Evolutionary conservation across 2,329 filamentous ascomycete genomes (phyloP).

Genomic region (Aspergillus sergii): DNA sequence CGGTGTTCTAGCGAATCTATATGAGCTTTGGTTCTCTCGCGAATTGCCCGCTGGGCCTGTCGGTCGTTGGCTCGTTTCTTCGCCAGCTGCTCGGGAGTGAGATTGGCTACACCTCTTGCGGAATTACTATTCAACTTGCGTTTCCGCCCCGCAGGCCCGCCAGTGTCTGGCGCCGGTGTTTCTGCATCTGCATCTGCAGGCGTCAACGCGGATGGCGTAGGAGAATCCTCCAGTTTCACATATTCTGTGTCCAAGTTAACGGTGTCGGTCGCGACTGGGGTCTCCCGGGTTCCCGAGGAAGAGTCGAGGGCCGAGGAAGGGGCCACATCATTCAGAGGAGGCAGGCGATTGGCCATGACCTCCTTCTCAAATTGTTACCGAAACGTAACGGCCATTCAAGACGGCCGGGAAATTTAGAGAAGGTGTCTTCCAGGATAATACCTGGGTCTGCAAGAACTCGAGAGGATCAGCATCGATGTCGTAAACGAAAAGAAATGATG

Average conservation of each 20-base stretch:
- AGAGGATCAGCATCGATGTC: neutral
- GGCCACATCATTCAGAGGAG: conserved; percentile 31
- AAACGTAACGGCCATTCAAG: conserved; percentile 32
- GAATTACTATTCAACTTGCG: conserved; percentile 46
- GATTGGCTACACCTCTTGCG: conserved; percentile 77
- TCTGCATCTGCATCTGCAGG: conserved; percentile 28
- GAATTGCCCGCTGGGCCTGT: conserved; percentile 81
- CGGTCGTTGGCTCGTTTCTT: conserved; percentile 91
- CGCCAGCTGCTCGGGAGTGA: conserved; percentile 84
- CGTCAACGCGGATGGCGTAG: conserved; percentile 24
- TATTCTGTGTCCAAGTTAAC: conserved; percentile 13
- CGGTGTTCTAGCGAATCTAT: conserved; percentile 74
- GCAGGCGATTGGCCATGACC: conserved; percentile 39
- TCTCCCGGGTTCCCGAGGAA: conserved; percentile 7
- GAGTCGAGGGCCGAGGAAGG: conserved; percentile 27
- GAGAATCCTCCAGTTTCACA: conserved; percentile 31
- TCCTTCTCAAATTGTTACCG: conserved; percentile 28
- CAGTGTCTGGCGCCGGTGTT: conserved; percentile 20
- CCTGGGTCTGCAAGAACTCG: conserved; percentile 1
- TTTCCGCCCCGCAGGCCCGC: conserved; percentile 36
- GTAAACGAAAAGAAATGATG: neutral
- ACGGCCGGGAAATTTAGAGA: conserved; percentile 8
- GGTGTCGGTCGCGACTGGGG: conserved; percentile 12
- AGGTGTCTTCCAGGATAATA: neutral
- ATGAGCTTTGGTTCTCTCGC: conserved; percentile 77